Evolutionary conservation across 75 land plant species (phyloP).

Genomic region (Picea glauca): DNA sequence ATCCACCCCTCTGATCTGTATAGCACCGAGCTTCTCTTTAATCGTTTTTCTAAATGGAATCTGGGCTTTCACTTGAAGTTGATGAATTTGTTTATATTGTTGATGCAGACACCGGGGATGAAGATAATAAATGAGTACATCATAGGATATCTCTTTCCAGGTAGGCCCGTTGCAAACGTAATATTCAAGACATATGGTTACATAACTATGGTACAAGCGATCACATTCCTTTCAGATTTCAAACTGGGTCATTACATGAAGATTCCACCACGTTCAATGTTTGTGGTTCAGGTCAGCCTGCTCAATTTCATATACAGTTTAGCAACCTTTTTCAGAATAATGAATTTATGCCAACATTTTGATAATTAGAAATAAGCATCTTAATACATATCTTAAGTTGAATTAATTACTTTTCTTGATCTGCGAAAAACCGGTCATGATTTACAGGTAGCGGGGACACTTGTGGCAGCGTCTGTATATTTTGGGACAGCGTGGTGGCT

Average conservation of each 20-base stretch:
- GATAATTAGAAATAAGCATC: not conserved
- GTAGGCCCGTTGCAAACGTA: constrained; percentile 47
- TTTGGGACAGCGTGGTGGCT: constrained; percentile 43
- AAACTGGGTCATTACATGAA: constrained; percentile 64
- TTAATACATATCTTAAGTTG: not conserved
- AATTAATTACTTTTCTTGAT: not conserved
- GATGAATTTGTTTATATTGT: not conserved
- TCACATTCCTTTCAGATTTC: constrained; percentile 30
- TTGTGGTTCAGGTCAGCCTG: constrained; percentile 26
- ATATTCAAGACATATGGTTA: constrained; percentile 43
- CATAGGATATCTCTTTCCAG: constrained; percentile 43
- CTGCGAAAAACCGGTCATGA: not conserved
- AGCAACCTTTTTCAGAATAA: not conserved
- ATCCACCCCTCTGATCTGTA: not conserved
- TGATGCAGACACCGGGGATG: constrained; percentile 36
- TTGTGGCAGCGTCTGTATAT: constrained; percentile 37
- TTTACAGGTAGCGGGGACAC: constrained; percentile 29
- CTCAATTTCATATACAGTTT: not conserved
- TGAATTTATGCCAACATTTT: not conserved
- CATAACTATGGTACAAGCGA: constrained; percentile 39
- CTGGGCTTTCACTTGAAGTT: not conserved
- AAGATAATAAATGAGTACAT: constrained; percentile 37
- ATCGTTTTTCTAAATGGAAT: not conserved
- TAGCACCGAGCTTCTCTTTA: not conserved
- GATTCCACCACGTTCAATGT: constrained; percentile 53